Percentiles rank a stretch among this genome's conserved stretches.
Conservation (phyloP, 2,329 filamentous ascomycete species). For the Botrytis galanthina region DNA sequence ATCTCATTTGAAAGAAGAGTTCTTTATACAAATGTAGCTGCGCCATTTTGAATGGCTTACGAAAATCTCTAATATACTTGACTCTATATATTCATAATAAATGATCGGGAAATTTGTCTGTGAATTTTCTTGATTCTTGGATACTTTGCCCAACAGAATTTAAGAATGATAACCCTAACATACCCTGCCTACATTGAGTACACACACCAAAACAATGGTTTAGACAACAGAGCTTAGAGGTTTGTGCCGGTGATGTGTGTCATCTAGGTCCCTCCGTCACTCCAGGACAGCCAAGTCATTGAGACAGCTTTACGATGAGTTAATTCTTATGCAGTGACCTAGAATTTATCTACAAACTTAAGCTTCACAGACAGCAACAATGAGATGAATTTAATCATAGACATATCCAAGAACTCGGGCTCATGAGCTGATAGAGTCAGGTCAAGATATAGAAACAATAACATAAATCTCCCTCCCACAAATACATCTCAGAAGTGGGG, state of each 20-base stretch:
- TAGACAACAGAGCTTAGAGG: neutral
- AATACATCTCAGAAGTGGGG: neutral
- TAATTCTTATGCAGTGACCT: neutral
- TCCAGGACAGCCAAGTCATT: neutral
- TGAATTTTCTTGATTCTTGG: neutral
- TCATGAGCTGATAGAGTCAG: neutral
- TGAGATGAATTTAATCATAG: neutral
- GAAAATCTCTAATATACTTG: rapidly evolving
- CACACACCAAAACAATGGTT: neutral
- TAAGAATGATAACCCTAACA: neutral
- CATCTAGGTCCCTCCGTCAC: neutral
- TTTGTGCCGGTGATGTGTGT: neutral
- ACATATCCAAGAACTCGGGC: rapidly evolving
- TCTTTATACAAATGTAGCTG: neutral
- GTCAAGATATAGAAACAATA: neutral
- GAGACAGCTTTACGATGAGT: neutral
- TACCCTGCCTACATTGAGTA: neutral
- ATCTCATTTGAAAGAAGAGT: neutral
- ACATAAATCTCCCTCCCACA: neutral
- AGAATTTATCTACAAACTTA: neutral
- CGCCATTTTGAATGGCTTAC: neutral
- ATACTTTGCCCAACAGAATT: neutral
- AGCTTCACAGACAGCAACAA: neutral
- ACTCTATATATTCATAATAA: neutral
- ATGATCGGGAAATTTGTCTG: neutral